Evolutionary conservation across 495 filamentous ascomycete species (phyloP).

Genomic region (Tuber microsphaerosporum): DNA sequence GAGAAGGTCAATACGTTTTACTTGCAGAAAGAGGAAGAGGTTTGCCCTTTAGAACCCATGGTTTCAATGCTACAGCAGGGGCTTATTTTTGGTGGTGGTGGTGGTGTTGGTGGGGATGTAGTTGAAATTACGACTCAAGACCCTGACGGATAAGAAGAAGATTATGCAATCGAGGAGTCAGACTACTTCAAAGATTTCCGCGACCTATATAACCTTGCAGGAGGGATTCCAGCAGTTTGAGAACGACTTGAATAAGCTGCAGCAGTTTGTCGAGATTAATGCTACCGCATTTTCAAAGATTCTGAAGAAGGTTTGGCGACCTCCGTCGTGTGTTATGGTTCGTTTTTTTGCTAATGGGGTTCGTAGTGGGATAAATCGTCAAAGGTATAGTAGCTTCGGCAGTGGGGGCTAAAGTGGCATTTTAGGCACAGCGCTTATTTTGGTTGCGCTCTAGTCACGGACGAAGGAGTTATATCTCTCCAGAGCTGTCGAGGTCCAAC

Average conservation of each 20-base stretch:
- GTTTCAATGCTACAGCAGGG: neutral
- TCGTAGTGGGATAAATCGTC: slow-evolving; percentile 91
- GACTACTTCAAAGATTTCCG: slow-evolving; percentile 67
- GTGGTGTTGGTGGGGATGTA: slow-evolving; percentile 41
- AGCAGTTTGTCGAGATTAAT: slow-evolving; percentile 97
- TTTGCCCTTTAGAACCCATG: slow-evolving; percentile 44
- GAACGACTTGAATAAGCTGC: slow-evolving; percentile 89
- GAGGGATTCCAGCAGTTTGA: slow-evolving; percentile 96
- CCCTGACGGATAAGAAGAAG: slow-evolving; percentile 88
- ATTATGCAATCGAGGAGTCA: slow-evolving; percentile 68
- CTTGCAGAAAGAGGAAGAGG: slow-evolving; percentile 95
- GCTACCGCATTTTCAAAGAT: slow-evolving; percentile 97
- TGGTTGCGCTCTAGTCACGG: slow-evolving; percentile 57
- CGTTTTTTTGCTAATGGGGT: slow-evolving; percentile 17
- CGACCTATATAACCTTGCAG: slow-evolving; percentile 85
- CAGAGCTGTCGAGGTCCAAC: slow-evolving; percentile 91
- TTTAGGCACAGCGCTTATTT: slow-evolving; percentile 15
- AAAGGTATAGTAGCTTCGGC: slow-evolving; percentile 53
- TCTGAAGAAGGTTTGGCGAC: slow-evolving; percentile 67
- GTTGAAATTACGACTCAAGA: slow-evolving; percentile 87
- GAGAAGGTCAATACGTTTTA: slow-evolving; percentile 99
- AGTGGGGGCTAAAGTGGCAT: neutral
- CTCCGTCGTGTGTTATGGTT: slow-evolving; percentile 8
- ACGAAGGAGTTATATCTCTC: slow-evolving; percentile 96
- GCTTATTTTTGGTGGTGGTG: neutral